phyloP scores from a whole-genome alignment of 2,329 filamentous ascomycete genomes.

The Fusarium keratoplasticum region DNA sequence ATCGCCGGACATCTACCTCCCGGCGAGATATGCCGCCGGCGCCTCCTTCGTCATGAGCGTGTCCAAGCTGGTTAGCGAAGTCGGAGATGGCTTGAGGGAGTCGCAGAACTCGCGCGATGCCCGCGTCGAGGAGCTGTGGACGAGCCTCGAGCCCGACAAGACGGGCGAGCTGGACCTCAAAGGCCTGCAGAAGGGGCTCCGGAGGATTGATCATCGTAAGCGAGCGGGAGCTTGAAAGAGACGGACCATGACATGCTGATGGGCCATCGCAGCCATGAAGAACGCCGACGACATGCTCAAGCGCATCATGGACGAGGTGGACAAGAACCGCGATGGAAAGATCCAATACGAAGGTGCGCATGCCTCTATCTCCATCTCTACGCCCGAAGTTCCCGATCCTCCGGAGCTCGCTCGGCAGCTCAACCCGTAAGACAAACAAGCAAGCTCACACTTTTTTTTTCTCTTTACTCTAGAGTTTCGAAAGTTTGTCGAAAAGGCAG shows the following conservation, averaged over 20 bases:
- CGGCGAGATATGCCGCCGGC: constrained; percentile 50
- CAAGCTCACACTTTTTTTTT: constrained; percentile 34
- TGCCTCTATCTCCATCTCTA: constrained; percentile 5
- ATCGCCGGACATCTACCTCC: constrained; percentile 16
- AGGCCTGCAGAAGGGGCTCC: constrained; percentile 85
- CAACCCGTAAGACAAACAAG: constrained; percentile 5
- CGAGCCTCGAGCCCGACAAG: constrained; percentile 79
- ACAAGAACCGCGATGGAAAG: constrained; percentile 86
- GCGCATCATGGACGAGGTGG: constrained; percentile 84
- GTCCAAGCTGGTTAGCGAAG: constrained; percentile 63
- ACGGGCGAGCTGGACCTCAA: constrained; percentile 86
- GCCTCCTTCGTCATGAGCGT: constrained; percentile 48
- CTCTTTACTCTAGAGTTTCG: constrained; percentile 77
- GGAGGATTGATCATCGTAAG: constrained; percentile 90
- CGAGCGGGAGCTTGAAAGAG: constrained; percentile 20
- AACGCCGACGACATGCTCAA: constrained; percentile 89
- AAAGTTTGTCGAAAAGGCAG: constrained; percentile 86
- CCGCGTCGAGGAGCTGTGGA: constrained; percentile 87
- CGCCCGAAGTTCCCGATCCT: constrained; percentile 17
- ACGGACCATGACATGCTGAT: constrained; percentile 38
- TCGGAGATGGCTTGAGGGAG: constrained; percentile 77
- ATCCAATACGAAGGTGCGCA: constrained; percentile 88
- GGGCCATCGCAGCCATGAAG: constrained; percentile 71
- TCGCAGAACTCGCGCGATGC: constrained; percentile 82
- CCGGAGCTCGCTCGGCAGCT: constrained; percentile 21